phyloP scores from a whole-genome alignment of 306 rosid genomes.

The Lablab purpureus region DNA sequence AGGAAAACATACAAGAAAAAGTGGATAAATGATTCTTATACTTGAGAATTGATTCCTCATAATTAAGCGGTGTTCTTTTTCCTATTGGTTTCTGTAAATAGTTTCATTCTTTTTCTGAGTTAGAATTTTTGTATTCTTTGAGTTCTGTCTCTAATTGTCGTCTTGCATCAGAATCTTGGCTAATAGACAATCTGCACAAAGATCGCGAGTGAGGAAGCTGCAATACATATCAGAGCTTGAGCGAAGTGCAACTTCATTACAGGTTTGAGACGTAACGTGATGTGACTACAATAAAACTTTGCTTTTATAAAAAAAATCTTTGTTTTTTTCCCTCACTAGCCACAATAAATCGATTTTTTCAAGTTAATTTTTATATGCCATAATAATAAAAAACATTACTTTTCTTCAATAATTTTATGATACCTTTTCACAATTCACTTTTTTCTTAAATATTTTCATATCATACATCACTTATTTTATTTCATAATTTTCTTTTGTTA shows the following conservation, averaged over 20 bases:
- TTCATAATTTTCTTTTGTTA: background rate
- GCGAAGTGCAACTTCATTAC: slow-evolving; percentile 91
- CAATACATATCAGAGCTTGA: slow-evolving; percentile 98
- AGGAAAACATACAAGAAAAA: too few relatives aligned
- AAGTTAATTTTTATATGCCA: slow-evolving; percentile 1
- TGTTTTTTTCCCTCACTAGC: background rate
- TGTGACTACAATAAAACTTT: slow-evolving; percentile 11
- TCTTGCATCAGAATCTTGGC: slow-evolving; percentile 79
- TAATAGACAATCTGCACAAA: slow-evolving; percentile 96
- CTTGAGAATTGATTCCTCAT: background rate
- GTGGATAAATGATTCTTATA: background rate
- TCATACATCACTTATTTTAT: background rate
- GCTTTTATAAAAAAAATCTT: too few relatives aligned
- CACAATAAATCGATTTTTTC: background rate
- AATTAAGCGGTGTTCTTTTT: background rate
- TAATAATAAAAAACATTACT: background rate
- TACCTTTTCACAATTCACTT: background rate
- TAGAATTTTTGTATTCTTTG: background rate
- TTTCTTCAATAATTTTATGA: background rate
- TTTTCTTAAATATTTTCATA: background rate
- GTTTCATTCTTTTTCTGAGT: background rate
- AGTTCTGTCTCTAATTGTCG: slow-evolving; percentile 14
- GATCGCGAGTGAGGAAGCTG: slow-evolving; percentile 96
- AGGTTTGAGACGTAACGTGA: slow-evolving; percentile 54
- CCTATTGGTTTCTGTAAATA: background rate